Base-by-base conservation (phyloP, 2,329 filamentous ascomycete species). In the Exserohilum rostratum region DNA sequence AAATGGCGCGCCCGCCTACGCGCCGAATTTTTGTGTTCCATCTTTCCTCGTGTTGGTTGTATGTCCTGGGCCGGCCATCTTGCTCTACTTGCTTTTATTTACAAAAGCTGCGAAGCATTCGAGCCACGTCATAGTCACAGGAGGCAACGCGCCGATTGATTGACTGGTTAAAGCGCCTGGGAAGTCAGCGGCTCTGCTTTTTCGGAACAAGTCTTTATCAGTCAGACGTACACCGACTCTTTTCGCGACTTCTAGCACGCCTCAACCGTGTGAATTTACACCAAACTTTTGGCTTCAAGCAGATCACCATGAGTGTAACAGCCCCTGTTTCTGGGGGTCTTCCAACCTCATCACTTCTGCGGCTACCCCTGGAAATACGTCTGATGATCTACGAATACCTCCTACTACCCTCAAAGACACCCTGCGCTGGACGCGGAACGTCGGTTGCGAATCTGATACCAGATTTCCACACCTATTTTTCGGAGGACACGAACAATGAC, bases 311-410 rank as follows among this genome's bases (percentile, higher is more conserved):
- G 60, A 30, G 46, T 10, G n/a, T 34, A 33, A 46, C 15, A 9
- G 2, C 33, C 5, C n/a, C 25, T 27, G 12, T 43, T 10, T 34
- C 35, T 37, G 46, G 51, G 15, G 46, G 29, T 13, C 20, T 60
- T 29, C 49, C 58, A 42, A 50, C 60, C 12, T 74, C 73, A 38
- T 71, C 69, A 2, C 73, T 81, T 31, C 67, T 80, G n/a, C 73
- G 74, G 6, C 67, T 81, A 5, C 79, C 79, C 2, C 65, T 76
- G 4, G 79, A 82, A 60, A 74, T 82, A 38, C 71, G 79, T 5
- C 70, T 82, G 5, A 75, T 78, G 50, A 80, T 82, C 50, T 82
- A 81, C 60, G 70, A 73, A 60, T 55, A 71, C 50, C 71, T 81
- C 3, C 70, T 81, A 17, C 62, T 77, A 9, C 77, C 79, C 7